phyloP scores from a whole-genome alignment of 805 yeast genomes.

The Zygoascus biomembranicola region DNA sequence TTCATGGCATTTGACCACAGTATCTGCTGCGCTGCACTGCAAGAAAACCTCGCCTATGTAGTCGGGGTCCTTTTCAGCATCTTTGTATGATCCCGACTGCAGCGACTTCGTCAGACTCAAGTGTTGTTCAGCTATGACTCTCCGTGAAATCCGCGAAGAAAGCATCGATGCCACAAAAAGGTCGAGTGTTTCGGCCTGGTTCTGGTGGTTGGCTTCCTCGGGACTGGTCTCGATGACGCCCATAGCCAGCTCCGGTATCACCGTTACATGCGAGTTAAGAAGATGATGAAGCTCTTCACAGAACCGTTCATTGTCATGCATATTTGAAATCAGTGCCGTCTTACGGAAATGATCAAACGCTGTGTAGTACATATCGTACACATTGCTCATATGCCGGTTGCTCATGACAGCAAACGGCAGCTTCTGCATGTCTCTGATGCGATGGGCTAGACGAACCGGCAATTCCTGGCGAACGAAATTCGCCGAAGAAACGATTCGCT shows the following conservation, averaged over 20 bases:
- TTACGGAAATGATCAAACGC: conserved; percentile 81
- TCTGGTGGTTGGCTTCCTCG: conserved; percentile 46
- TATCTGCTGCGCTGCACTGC: conserved; percentile 64
- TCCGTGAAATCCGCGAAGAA: conserved; percentile 78
- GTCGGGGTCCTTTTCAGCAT: conserved; percentile 30
- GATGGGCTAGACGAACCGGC: conserved; percentile 74
- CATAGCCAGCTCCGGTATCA: conserved; percentile 84
- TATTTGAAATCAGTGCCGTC: conserved; percentile 54
- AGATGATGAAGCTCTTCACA: conserved; percentile 55
- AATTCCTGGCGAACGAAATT: conserved; percentile 82
- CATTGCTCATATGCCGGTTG: conserved; percentile 78
- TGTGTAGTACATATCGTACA: conserved; percentile 81
- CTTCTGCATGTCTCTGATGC: conserved; percentile 69
- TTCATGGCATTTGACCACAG: conserved; percentile 48
- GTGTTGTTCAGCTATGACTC: conserved; percentile 90
- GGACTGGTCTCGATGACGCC: conserved; percentile 81
- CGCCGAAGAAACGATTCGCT: conserved; percentile 74
- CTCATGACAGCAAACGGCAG: conserved; percentile 78
- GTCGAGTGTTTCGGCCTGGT: conserved; percentile 44
- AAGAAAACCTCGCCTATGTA: conserved; percentile 72
- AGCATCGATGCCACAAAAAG: conserved; percentile 66
- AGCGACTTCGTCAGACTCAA: conserved; percentile 65
- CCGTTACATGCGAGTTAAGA: conserved; percentile 66
- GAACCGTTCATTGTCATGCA: conserved; percentile 70
- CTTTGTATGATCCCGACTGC: conserved; percentile 33